These are phyloP conservation scores for Spergularia bocconei DNA, from an alignment of 148 eudicot species.

Conservation along the genomic window DNA sequence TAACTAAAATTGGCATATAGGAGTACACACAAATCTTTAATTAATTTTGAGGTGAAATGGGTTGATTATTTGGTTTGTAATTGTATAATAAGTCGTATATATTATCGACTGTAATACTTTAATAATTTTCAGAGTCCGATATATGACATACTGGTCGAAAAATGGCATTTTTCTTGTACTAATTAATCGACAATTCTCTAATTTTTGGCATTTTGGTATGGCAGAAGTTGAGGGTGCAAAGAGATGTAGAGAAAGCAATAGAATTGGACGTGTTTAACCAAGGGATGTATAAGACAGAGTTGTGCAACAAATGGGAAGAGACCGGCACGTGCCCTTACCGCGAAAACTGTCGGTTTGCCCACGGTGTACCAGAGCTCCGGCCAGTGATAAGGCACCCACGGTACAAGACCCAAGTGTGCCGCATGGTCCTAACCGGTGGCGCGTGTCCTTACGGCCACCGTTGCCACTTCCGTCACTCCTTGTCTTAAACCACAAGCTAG, in stretches of 20 bases:
- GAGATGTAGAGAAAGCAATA: slow-evolving; percentile 33
- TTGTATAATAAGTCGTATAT: too few relatives aligned
- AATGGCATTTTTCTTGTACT: too few relatives aligned
- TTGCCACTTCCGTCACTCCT: slow-evolving; percentile 70
- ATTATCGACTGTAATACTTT: too few relatives aligned
- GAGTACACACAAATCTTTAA: too few relatives aligned
- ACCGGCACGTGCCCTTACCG: slow-evolving; percentile 54
- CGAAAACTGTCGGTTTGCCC: slow-evolving; percentile 55
- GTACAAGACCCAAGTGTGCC: slow-evolving; percentile 70
- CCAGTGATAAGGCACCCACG: slow-evolving; percentile 71
- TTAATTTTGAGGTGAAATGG: too few relatives aligned
- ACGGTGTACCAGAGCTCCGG: slow-evolving; percentile 59
- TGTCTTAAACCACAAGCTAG: slow-evolving; percentile 14
- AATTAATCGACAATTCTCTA: too few relatives aligned
- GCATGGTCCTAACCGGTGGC: slow-evolving; percentile 52
- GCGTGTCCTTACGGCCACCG: slow-evolving; percentile 73
- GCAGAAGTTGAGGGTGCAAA: slow-evolving; percentile 38
- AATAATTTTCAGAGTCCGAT: too few relatives aligned
- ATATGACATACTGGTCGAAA: too few relatives aligned
- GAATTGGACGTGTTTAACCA: slow-evolving; percentile 58
- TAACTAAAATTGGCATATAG: too few relatives aligned
- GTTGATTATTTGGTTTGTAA: too few relatives aligned
- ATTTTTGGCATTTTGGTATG: not conserved
- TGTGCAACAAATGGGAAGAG: slow-evolving; percentile 73
- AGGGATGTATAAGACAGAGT: slow-evolving; percentile 62